These are phyloP conservation scores for Amesomyces nigricolor DNA, from an alignment of 2,329 filamentous ascomycete genomes.

Conservation along the genomic window DNA sequence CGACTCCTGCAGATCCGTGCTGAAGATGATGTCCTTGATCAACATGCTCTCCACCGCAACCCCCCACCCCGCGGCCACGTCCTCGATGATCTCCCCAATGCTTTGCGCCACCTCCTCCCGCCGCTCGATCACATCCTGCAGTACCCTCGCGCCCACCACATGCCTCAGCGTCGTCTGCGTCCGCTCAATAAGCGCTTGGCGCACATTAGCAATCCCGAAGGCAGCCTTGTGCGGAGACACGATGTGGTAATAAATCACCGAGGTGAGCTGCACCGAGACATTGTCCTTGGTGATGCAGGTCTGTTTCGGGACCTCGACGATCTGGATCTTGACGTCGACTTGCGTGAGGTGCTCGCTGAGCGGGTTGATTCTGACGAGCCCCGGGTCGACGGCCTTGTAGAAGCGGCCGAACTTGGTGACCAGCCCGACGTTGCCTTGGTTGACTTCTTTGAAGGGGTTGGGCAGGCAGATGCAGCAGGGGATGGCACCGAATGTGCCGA, in stretches of 20 bases:
- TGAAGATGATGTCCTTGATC: slow-evolving; percentile 99
- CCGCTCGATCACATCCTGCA: slow-evolving; percentile 97
- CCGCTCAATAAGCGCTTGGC: slow-evolving; percentile 92
- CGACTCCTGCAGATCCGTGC: slow-evolving; percentile 87
- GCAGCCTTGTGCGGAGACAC: slow-evolving; percentile 92
- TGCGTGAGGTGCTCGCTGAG: slow-evolving; percentile 84
- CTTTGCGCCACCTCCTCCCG: slow-evolving; percentile 94
- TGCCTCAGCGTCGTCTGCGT: slow-evolving; percentile 97
- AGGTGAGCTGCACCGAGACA: slow-evolving; percentile 86
- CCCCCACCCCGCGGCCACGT: slow-evolving; percentile 90
- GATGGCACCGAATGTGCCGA: slow-evolving; percentile 78
- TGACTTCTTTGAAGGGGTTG: slow-evolving; percentile 90
- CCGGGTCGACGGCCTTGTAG: slow-evolving; percentile 91
- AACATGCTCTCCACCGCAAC: slow-evolving; percentile 97
- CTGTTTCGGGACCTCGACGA: slow-evolving; percentile 91
- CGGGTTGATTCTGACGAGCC: slow-evolving; percentile 95
- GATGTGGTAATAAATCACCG: slow-evolving; percentile 99
- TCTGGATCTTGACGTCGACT: slow-evolving; percentile 99
- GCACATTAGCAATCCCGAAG: slow-evolving; percentile 91
- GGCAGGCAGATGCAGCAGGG: slow-evolving; percentile 90
- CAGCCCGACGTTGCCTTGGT: slow-evolving; percentile 89
- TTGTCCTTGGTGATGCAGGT: slow-evolving; percentile 99
- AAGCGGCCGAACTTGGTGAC: slow-evolving; percentile 86
- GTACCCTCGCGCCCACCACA: slow-evolving; percentile 87
- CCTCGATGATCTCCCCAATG: slow-evolving; percentile 95